Evolutionary conservation across 2,329 filamentous ascomycete species (phyloP), one percentile per base, ranked within the genome.

Genomic region (Leptodontidium sp.): DNA sequence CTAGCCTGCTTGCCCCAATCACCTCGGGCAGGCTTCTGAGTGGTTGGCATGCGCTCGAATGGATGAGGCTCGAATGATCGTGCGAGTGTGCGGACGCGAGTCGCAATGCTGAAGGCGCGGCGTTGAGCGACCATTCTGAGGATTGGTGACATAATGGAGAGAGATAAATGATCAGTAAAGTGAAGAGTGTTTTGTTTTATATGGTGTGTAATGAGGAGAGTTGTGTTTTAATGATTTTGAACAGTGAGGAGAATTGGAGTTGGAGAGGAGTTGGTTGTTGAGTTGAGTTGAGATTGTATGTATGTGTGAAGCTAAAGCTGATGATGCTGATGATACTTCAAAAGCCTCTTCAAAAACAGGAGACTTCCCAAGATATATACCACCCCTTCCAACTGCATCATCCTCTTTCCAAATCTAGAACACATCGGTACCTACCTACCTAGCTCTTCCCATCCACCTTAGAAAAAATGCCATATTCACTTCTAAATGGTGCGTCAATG

Each of bases 61-160:
- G 72, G 74, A 69, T 74, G 71, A 12, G 70, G 67, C 61, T 74
- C 71, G 29, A 71, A 67, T 11, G 61, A 50, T 52, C 67, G 67
- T 5, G 65, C 67, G 12, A 65, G n/a, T n/a, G 64, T 49, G 32
- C 73, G 67, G 26, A 68, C 67, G 29, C 72, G 71, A n/a, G 71
- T 58, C 17, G 61, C 62, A 40, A 71, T 58, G 47, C 65, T 68
- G 68, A 75, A 68, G 8, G 64, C 21, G 38, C 71, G 67, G 29
- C 67, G 65, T 67, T 67, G 68, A n/a, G 66, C 12, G 17, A 64
- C 47, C 9, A 55, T 43, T 15, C 68, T 52, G n/a, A 70, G n/a
- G 49, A 68, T 58, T 43, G 70, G 70, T 14, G 59, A 57, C 24
- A 55, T 40, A 8, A 40, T 40, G 12, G 21, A 29, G 15, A 9